Evolutionary conservation across 441 rosid species (phyloP).

Genomic region (Theobroma grandiflorum): DNA sequence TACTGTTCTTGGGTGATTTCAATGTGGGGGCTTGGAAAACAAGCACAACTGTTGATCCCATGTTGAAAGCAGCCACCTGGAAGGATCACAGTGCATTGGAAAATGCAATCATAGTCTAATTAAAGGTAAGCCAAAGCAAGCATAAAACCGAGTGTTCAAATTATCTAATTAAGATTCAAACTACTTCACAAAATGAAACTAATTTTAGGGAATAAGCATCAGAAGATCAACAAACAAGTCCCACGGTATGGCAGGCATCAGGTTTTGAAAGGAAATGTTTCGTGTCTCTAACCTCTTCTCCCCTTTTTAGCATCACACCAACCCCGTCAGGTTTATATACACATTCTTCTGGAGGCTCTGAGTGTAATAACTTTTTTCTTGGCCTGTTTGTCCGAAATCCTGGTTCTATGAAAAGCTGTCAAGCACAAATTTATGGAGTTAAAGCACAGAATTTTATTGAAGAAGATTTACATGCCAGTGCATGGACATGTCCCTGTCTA

Average conservation of each 20-base stretch:
- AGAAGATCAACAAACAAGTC: neutral
- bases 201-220: conserved; percentile 8
- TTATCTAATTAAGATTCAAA: neutral
- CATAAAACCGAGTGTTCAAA: neutral
- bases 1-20: conserved; percentile 40
- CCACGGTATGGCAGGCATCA: neutral
- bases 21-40: conserved; percentile 84
- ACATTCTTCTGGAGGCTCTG: conserved; percentile 75
- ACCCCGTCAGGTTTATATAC: conserved; percentile 78
- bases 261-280: neutral
- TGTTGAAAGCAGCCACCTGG: conserved; percentile 87
- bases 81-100: conserved; percentile 29
- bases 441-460: neutral
- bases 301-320: conserved; percentile 74
- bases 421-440: conserved; percentile 21
- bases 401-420: conserved; percentile 86
- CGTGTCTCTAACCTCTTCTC: conserved; percentile 72
- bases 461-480: neutral
- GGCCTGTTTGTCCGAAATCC: conserved; percentile 84
- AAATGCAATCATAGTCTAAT: neutral
- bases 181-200: neutral
- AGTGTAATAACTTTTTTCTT: conserved; percentile 60
- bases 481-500: neutral
- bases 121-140: neutral
- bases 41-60: conserved; percentile 95